Evolutionary conservation across 169 alveolate genomes (phyloP), one percentile per base, ranked within the genome.

Genomic region (Perkinsus chesapeaki): DNA sequence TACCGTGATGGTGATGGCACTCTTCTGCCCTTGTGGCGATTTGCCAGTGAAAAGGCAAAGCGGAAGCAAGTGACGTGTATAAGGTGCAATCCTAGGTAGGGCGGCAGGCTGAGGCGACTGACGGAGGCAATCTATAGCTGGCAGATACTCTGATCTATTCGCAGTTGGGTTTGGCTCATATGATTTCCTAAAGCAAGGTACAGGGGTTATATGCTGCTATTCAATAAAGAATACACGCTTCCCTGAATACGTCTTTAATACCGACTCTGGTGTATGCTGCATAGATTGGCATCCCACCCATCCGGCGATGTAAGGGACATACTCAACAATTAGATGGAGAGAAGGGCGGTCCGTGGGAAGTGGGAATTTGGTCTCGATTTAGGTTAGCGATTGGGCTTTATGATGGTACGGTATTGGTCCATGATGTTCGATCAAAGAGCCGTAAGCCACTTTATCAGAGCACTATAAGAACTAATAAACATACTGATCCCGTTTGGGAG

Each of bases 371-470:
- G n/a, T n/a, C n/a, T n/a, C n/a, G n/a, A n/a, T n/a, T 43, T 16
- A 43, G 60, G 60, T 96, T 98, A 47, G 99, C 98, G 1, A 99
- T 98, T 34, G 99, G 99, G 36, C 97, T 98, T 91, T 98, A 98
- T 95, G 99, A 98, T 94, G 99, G 99, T 73, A 98, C 99, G 27
- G 99, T 98, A 7, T 93, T 98, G 91, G 99, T 98, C 48, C 97
- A 96, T 91, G 99, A 98, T 95, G 98, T 98, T 19, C 96, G 98
- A 72, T 96, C 96, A 36, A 96, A 97, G 94, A 96, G 96, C 92
- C 96, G 97, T 93, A 95, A 96, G 92, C 98, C 99, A 12, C 97
- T 97, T 92, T 97, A 97, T 93, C 92, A 94, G 90, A 96, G 98
- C 39, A 98, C 98, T 39, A 98, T 98, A 19, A 94, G 98, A 91